Conservation (phyloP, 1,139 yeast genomes). For the Candida dubliniensis region DNA sequence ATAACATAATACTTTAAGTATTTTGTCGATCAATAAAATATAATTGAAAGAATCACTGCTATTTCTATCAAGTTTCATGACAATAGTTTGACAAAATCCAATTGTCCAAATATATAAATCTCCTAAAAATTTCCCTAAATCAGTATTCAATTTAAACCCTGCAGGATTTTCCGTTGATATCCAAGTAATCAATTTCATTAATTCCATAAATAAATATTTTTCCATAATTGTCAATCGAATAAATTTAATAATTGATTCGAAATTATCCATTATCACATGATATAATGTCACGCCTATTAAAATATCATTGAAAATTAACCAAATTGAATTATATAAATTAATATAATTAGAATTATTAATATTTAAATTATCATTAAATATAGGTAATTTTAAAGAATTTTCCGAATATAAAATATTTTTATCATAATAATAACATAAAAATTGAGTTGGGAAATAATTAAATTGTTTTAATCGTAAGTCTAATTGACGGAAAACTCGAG, state of each 20-base stretch:
- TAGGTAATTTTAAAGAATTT: conserved; percentile 34
- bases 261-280: conserved; percentile 48
- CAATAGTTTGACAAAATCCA: conserved; percentile 56
- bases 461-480: conserved; percentile 78
- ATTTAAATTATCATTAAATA: conserved; percentile 39
- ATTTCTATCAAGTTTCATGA: background rate
- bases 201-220: conserved; percentile 28
- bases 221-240: conserved; percentile 40
- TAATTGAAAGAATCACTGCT: background rate
- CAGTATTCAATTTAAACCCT: conserved; percentile 88
- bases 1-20: conserved; percentile 27
- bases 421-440: conserved; percentile 52
- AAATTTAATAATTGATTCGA: conserved; percentile 29
- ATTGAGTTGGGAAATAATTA: conserved; percentile 80
- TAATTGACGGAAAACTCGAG: conserved; percentile 73
- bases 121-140: conserved; percentile 81
- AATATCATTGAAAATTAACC: conserved; percentile 84
- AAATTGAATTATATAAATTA: conserved; percentile 79
- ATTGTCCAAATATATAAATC: conserved; percentile 86
- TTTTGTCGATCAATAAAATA: background rate
- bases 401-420: conserved; percentile 29
- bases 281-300: conserved; percentile 69
- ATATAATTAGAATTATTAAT: conserved; percentile 73
- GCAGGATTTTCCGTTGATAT: conserved; percentile 83
- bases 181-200: conserved; percentile 62